Conservation (phyloP, 2,329 filamentous ascomycete species). For the Knufia petricola region DNA sequence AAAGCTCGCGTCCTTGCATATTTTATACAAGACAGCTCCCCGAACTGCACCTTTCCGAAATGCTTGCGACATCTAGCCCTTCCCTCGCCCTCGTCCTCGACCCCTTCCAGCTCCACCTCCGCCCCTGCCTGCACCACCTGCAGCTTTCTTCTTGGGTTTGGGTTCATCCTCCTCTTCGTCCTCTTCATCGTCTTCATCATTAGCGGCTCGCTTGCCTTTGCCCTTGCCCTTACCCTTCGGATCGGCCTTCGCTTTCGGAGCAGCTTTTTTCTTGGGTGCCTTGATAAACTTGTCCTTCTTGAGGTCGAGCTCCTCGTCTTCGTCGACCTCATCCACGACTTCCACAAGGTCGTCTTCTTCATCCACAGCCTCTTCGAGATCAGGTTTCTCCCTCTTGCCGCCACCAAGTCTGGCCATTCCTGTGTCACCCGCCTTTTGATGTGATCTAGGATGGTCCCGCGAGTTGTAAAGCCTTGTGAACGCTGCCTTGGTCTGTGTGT, state of each 20-base stretch:
- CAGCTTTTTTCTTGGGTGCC: conserved; percentile 63
- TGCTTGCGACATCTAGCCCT: not conserved
- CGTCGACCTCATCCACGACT: conserved; percentile 44
- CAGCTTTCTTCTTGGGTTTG: conserved; percentile 6
- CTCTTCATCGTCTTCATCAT: conserved; percentile 27
- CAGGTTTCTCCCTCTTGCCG: conserved; percentile 63
- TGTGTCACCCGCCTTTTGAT: conserved; percentile 79
- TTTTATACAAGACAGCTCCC: not conserved
- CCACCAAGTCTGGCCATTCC: conserved; percentile 62
- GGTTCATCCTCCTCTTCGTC: conserved; percentile 13
- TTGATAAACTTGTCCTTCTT: conserved; percentile 97
- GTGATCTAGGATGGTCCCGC: conserved; percentile 79
- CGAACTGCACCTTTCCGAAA: not conserved
- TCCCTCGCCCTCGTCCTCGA: not conserved
- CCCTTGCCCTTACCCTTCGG: conserved; percentile 33
- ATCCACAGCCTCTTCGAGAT: conserved; percentile 92
- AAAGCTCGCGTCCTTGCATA: not conserved
- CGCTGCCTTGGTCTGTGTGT: conserved; percentile 72
- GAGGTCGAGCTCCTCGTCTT: conserved; percentile 66
- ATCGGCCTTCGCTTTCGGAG: conserved; percentile 35
- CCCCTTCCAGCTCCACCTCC: conserved; percentile 3
- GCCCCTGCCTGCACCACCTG: conserved; percentile 2
- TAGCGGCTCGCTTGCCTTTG: conserved; percentile 29
- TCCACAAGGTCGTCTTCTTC: conserved; percentile 66
- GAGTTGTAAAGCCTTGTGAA: conserved; percentile 89